Percentiles rank a stretch among this genome's conserved stretches.
phyloP scores from a whole-genome alignment of 2,329 filamentous ascomycete species.

The Fusarium sp. region DNA sequence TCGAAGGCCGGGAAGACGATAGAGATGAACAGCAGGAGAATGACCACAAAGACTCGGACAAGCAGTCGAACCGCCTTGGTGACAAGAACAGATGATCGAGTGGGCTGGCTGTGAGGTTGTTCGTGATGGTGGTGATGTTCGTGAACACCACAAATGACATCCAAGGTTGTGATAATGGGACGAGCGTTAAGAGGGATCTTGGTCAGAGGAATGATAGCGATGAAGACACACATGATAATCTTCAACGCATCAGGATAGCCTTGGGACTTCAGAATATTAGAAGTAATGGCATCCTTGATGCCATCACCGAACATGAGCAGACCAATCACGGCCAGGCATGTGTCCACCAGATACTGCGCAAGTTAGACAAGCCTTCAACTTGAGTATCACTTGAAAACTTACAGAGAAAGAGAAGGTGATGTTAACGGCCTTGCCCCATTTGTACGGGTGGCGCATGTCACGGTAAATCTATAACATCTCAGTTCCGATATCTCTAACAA shows the following conservation, averaged over 20 bases:
- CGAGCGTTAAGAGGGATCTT: conserved; percentile 93
- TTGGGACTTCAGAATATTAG: conserved; percentile 81
- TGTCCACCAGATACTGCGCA: conserved; percentile 78
- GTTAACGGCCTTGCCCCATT: conserved; percentile 79
- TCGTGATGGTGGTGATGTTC: conserved; percentile 54
- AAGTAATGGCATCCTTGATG: conserved; percentile 90
- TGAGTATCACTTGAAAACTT: conserved; percentile 48
- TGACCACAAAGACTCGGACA: conserved; percentile 73
- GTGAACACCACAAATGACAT: conserved; percentile 82
- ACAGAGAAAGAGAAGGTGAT: conserved; percentile 88
- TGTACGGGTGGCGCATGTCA: conserved; percentile 79
- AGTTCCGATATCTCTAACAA: background rate
- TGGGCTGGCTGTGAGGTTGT: conserved; percentile 40
- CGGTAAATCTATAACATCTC: conserved; percentile 62
- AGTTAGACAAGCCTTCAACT: conserved; percentile 4
- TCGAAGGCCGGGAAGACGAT: conserved; percentile 81
- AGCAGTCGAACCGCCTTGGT: conserved; percentile 63
- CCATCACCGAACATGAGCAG: conserved; percentile 94
- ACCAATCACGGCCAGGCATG: conserved; percentile 83
- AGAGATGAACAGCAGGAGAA: conserved; percentile 81
- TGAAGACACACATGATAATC: conserved; percentile 84
- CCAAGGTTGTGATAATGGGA: conserved; percentile 86
- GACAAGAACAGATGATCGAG: conserved; percentile 56
- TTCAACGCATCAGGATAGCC: conserved; percentile 81
- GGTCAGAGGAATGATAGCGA: conserved; percentile 92